phyloP scores from a whole-genome alignment of 805 yeast species.

The Debaryomyces maramus region DNA sequence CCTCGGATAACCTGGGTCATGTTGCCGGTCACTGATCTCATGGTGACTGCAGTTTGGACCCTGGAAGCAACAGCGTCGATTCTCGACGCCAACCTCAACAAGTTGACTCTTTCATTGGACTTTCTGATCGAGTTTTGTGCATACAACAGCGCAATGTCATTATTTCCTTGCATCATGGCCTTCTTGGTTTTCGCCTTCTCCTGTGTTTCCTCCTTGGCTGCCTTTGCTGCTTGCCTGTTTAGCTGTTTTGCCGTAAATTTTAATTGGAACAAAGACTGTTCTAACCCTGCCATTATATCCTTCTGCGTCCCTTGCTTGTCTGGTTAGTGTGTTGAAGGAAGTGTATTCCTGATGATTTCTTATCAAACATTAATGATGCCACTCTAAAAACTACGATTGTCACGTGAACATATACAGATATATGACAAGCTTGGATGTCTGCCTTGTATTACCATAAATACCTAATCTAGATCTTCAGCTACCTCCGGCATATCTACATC shows the following conservation, averaged over 20 bases:
- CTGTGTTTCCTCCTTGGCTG: constrained; percentile 84
- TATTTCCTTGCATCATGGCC: constrained; percentile 80
- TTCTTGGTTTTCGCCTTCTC: constrained; percentile 90
- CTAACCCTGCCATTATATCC: constrained; percentile 38
- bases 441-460: too few relatives aligned
- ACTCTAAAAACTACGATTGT: too few relatives aligned
- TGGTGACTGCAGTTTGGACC: constrained; percentile 96
- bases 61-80: constrained; percentile 95
- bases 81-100: constrained; percentile 79
- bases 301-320: too few relatives aligned
- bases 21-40: constrained; percentile 91
- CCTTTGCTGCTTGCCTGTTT: constrained; percentile 83
- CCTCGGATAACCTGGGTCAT: constrained; percentile 93
- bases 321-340: too few relatives aligned
- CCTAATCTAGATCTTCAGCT: constrained; percentile 12
- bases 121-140: constrained; percentile 97
- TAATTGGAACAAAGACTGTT: constrained; percentile 61
- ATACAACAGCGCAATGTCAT: constrained; percentile 89
- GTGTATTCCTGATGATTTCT: too few relatives aligned
- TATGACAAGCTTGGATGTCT: too few relatives aligned
- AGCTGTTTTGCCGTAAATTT: constrained; percentile 93
- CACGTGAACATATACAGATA: too few relatives aligned
- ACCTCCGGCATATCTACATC: constrained; percentile 14
- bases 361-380: too few relatives aligned
- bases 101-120: constrained; percentile 78